These are phyloP conservation scores for Sanghuangporus weigelae DNA, from an alignment of 1,284 basidiomycete genomes.

Conservation along the genomic window DNA sequence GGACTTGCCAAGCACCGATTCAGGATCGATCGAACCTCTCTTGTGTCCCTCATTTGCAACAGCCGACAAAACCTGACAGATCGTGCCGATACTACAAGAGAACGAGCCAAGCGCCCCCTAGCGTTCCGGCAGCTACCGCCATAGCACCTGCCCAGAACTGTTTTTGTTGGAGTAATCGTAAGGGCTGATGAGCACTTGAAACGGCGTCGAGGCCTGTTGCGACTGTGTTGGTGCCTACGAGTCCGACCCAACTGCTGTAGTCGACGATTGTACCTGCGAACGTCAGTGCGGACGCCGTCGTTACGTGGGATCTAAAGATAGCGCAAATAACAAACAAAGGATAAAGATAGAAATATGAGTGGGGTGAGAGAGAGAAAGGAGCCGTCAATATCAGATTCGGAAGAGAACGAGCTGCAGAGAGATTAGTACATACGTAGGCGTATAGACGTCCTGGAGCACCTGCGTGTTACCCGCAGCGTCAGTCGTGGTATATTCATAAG, in stretches of 20 bases:
- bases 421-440: constrained; percentile 35
- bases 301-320: constrained; percentile 27
- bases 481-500: constrained; percentile 57
- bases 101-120: constrained; percentile 17
- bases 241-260: constrained; percentile 48
- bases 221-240: constrained; percentile 38
- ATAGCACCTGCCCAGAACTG: not conserved
- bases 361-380: not conserved
- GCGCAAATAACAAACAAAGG: not conserved
- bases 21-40: too few relatives aligned
- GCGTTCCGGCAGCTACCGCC: constrained; percentile 7
- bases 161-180: not conserved
- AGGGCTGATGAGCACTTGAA: not conserved
- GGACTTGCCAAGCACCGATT: not conserved
- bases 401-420: not conserved
- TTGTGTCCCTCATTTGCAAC: not conserved
- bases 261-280: constrained; percentile 45
- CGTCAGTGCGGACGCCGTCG: constrained; percentile 24
- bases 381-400: not conserved
- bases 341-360: not conserved
- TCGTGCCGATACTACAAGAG: constrained; percentile 3
- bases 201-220: not conserved
- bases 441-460: constrained; percentile 45
- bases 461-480: constrained; percentile 48
- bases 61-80: not conserved